Conservation (phyloP, 2,329 filamentous ascomycete genomes). For the Alternaria longipes region DNA sequence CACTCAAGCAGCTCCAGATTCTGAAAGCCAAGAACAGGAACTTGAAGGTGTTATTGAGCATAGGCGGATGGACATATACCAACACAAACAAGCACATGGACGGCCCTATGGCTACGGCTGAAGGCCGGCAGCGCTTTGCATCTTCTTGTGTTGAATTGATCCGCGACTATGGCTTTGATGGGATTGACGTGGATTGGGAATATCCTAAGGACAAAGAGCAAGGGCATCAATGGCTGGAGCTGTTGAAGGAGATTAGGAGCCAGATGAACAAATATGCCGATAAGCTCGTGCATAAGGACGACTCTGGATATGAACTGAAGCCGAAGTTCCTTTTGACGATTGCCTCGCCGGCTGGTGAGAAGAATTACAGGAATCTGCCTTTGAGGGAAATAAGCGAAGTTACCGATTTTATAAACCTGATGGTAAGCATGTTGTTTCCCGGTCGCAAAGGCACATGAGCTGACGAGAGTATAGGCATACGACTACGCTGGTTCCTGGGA, state of each 20-base stretch:
- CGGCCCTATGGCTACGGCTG: slow-evolving; percentile 69
- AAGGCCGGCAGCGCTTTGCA: slow-evolving; percentile 72
- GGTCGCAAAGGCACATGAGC: neutral
- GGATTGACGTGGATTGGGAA: slow-evolving; percentile 60
- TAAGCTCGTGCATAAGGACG: slow-evolving; percentile 34
- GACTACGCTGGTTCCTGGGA: slow-evolving; percentile 82
- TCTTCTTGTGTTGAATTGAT: slow-evolving; percentile 76
- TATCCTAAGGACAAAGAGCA: slow-evolving; percentile 56
- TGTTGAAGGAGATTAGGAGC: slow-evolving; percentile 51
- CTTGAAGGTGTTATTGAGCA: slow-evolving; percentile 81
- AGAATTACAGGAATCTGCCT: slow-evolving; percentile 55
- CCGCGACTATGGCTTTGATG: slow-evolving; percentile 77
- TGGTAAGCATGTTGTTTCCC: slow-evolving; percentile 39
- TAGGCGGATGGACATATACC: slow-evolving; percentile 84
- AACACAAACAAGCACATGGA: slow-evolving; percentile 71
- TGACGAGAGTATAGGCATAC: slow-evolving; percentile 43
- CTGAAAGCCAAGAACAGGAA: slow-evolving; percentile 80
- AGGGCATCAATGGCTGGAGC: slow-evolving; percentile 51
- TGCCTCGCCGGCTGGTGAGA: slow-evolving; percentile 56
- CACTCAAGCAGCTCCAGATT: slow-evolving; percentile 77
- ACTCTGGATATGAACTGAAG: slow-evolving; percentile 21
- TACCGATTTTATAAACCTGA: slow-evolving; percentile 61
- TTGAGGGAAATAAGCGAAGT: slow-evolving; percentile 53
- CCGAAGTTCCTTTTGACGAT: slow-evolving; percentile 57
- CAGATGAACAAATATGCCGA: slow-evolving; percentile 54